Evolutionary conservation across 1,139 yeast genomes (phyloP), one percentile per base, ranked within the genome.

Genomic region (Fermentozyma sake): DNA sequence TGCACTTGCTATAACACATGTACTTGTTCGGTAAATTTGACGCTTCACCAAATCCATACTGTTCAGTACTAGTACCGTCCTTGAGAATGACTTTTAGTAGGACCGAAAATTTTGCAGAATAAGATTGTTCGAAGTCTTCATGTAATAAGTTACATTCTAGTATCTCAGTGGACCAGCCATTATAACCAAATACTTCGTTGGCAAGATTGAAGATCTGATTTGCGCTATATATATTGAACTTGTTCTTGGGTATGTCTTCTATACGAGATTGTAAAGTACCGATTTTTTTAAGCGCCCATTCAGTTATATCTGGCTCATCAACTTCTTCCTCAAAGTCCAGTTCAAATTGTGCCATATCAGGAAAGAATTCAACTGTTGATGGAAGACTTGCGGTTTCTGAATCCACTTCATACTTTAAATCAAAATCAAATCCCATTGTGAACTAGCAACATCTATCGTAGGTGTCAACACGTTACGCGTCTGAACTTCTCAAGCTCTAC

Each of bases 131-230:
- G 7, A 41, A 48, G 17, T 47, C 42, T 20, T 38, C 46, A 9
- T 28, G 45, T 22, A 61, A 58, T 11, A 55, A 40, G 2, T 52
- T 44, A 25, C 58, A 46, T 8, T 52, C 53, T 15, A 59, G 38
- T 7, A 81, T 53, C 33, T 63, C 65, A 2, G 76, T 64, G 14
- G 70, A 62, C 93, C 93, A 82, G 16, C 86, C 87, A 29, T 67
- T 53, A 39, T 56, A 67, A 2, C 89, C 91, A 57, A 80, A 81
- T 4, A 71, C 61, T 22, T 68, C 74, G 43, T 82, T 82, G 4
- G 87, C 84, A 16, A 76, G 47, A 14, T 56, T 56, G 23, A 77
- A 58, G 4, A 75, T 61, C 20, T 56, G 31, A 12, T 44, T 38
- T 6, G 55, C 38, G 11, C 57, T 27, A 5, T 34, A 33, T 13